A percentile compares a stretch with the other conserved stretches of the same genome.
These are phyloP conservation scores for Melaleuca alternifolia DNA, from an alignment of 345 rosid species.

Conservation along the genomic window DNA sequence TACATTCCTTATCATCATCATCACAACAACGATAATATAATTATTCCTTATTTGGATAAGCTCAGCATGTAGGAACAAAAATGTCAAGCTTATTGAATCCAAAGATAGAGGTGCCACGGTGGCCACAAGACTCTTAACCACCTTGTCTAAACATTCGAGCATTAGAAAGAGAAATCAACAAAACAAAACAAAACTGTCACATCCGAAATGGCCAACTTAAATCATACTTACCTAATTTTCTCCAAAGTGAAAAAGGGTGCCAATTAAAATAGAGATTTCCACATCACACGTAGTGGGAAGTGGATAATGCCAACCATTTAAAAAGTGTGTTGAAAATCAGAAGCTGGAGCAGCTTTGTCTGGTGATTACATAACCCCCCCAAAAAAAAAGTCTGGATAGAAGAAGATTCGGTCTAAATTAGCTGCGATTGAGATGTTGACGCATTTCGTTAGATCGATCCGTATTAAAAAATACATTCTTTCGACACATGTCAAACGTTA, in stretches of 20 bases:
- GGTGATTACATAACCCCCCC: too few species aligned
- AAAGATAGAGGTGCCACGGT: not conserved
- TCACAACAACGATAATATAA: not conserved
- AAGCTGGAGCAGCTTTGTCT: too few species aligned
- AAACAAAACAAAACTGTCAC: not conserved
- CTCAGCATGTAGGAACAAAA: not conserved
- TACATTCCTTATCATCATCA: not conserved
- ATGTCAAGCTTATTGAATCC: not conserved
- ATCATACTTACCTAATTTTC: too few species aligned
- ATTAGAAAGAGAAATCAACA: not conserved
- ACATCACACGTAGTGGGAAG: too few species aligned
- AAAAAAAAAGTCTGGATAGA: too few species aligned
- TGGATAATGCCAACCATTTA: too few species aligned
- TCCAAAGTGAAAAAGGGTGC: too few species aligned
- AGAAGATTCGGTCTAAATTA: not conserved
- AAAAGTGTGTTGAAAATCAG: too few species aligned
- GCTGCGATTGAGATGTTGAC: not conserved
- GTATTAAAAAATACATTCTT: not conserved
- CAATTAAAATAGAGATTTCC: too few species aligned
- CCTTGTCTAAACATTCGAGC: not conserved
- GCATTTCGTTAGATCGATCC: not conserved
- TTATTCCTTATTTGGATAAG: not conserved
- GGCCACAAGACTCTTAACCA: not conserved
- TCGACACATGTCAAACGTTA: too few species aligned
- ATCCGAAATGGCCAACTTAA: not conserved